Evolutionary conservation across 2,329 filamentous ascomycete genomes (phyloP), one percentile per base, ranked within the genome.

Genomic region (Nemania diffusa): DNA sequence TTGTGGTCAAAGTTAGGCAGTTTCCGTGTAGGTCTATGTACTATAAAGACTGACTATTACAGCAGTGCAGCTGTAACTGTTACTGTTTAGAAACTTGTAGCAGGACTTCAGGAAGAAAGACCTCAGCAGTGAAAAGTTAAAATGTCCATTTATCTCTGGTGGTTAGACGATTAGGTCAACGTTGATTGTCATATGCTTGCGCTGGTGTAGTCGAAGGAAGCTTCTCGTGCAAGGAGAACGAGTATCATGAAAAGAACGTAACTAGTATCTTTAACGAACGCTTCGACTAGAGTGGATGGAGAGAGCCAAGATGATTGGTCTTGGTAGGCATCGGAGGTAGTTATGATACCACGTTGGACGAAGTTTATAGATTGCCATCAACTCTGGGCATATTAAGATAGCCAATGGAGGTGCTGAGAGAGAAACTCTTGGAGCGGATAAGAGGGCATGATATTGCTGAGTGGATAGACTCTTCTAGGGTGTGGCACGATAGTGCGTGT

Each of bases 301-400:
- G 22, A 51, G 52, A 52, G 53, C 32, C 51, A 64, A 57, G 42
- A 59, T 74, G 72, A 75, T 76, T 75, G 74, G 73, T 56, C 67
- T 71, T 68, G 60, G 48, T 57, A 57, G 65, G 66, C 58, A 63
- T 29, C 64, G 52, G 68, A 73, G 68, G 69, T 73, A 72, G 73
- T 73, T 74, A 70, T 71, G 69, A 75, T 75, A 71, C 59, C 65
- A 75, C 73, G 71, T 72, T 71, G 61, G 69, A 65, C 72, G 73
- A 73, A 69, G 73, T 42, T 68, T 65, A 73, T 73, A 73, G 69
- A 76, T 74, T 76, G 70, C 70, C 71, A 71, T 72, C 57, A 62
- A 73, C 60, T 69, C 68, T 71, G 65, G 67, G 62, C 65, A 67
- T 68, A 71, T 59, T 53, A 29, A 61, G 53, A 64, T 46, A 64